Percentiles rank a stretch among this genome's conserved stretches.
Evolutionary conservation across 495 filamentous ascomycete species (phyloP).

Genomic region (Penicillium parvum): DNA sequence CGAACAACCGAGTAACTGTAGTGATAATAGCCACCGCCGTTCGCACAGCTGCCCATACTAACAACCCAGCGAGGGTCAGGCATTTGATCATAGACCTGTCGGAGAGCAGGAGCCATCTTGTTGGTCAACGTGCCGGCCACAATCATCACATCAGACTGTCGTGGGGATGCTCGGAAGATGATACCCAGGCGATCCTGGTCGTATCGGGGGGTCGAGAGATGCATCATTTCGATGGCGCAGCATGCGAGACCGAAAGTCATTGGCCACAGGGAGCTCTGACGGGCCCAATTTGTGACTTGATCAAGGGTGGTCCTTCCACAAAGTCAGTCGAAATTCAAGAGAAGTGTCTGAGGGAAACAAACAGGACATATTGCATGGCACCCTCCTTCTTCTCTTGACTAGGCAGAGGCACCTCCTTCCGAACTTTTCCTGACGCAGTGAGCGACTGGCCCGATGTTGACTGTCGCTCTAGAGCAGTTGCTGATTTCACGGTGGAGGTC

Average conservation of each 20-base stretch:
- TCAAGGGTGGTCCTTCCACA: constrained; percentile 76
- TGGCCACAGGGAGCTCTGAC: constrained; percentile 90
- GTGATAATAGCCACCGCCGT: constrained; percentile 96
- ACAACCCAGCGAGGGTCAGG: constrained; percentile 95
- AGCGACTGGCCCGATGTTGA: constrained; percentile 37
- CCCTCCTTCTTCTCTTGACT: constrained; percentile 94
- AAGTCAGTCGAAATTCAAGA: constrained; percentile 7
- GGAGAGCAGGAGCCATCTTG: constrained; percentile 94
- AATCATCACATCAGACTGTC: constrained; percentile 97
- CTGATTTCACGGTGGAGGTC: constrained; percentile 39
- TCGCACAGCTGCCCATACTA: constrained; percentile 91
- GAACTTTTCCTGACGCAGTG: constrained; percentile 48
- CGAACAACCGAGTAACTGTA: constrained; percentile 92
- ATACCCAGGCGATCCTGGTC: constrained; percentile 95
- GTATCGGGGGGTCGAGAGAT: constrained; percentile 91
- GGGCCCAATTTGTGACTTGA: constrained; percentile 89
- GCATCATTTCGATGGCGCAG: constrained; percentile 99
- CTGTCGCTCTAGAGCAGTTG: constrained; percentile 42
- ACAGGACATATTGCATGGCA: constrained; percentile 96
- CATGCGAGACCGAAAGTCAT: constrained; percentile 98
- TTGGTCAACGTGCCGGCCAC: constrained; percentile 94
- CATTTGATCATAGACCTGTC: constrained; percentile 98
- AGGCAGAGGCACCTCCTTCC: constrained; percentile 76
- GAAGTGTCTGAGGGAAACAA: constrained; percentile 34
- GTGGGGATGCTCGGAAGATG: constrained; percentile 93